A percentile compares a stretch with the other conserved stretches of the same genome.
phyloP scores from a whole-genome alignment of 2,329 filamentous ascomycete species.

The Graphilbum ipis-grandicollis region DNA sequence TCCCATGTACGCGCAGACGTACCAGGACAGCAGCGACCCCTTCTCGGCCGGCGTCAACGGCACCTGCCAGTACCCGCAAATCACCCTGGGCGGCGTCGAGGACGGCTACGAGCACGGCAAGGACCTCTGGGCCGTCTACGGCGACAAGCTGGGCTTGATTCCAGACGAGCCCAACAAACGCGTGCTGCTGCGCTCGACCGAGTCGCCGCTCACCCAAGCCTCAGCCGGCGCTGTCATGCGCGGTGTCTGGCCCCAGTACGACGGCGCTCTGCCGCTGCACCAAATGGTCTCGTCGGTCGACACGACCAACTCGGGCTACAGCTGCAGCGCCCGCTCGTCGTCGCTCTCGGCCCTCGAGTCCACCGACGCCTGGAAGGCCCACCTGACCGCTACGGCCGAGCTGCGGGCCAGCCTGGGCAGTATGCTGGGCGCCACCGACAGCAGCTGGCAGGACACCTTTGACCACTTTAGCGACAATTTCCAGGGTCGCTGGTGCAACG shows the following conservation, averaged over 20 bases:
- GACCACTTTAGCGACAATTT: conserved; percentile 5
- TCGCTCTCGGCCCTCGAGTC: neutral
- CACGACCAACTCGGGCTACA: conserved; percentile 2
- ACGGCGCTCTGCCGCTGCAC: conserved; percentile 1
- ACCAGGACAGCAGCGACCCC: conserved; percentile 1
- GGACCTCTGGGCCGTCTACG: conserved; percentile 2
- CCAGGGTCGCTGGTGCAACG: conserved; percentile 3
- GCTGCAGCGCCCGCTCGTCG: neutral
- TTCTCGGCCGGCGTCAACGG: neutral
- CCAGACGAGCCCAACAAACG: neutral
- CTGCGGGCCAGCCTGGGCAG: neutral
- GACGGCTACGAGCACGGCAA: conserved; percentile 3
- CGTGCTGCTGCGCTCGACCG: neutral
- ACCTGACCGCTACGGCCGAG: neutral
- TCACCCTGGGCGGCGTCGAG: conserved; percentile 1
- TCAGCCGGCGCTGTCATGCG: conserved; percentile 1
- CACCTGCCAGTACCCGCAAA: conserved; percentile 3
- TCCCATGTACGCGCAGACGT: conserved; percentile 1
- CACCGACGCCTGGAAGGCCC: neutral
- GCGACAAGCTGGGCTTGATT: conserved; percentile 1
- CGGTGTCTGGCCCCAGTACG: conserved; percentile 1
- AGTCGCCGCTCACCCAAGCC: conserved; percentile 1
- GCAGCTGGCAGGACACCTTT: conserved; percentile 2
- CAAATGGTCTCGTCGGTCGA: neutral
- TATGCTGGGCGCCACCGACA: neutral